phyloP scores from a whole-genome alignment of 2,329 filamentous ascomycete genomes.

The Aureobasidium sp. region DNA sequence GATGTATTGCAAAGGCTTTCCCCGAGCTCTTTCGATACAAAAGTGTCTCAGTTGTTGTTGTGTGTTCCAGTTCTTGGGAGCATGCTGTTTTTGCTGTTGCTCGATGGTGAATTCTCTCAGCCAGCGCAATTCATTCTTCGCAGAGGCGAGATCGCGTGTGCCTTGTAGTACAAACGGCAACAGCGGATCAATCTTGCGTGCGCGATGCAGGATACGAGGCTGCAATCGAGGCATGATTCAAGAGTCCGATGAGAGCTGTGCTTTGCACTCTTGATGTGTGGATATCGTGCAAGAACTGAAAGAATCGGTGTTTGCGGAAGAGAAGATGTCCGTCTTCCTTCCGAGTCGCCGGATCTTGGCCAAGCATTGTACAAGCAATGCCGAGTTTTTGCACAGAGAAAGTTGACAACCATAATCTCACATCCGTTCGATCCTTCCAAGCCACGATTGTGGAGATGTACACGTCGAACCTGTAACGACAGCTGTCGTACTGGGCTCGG shows the following conservation, averaged over 20 bases:
- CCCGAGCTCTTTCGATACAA: conserved; percentile 43
- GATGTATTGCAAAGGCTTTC: conserved; percentile 82
- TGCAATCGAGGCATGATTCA: conserved; percentile 10
- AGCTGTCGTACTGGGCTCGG: neutral
- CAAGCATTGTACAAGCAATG: conserved; percentile 7
- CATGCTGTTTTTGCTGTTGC: conserved; percentile 9
- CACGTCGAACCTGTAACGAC: neutral
- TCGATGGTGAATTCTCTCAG: conserved; percentile 49
- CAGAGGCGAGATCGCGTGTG: conserved; percentile 57
- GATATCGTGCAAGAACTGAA: neutral
- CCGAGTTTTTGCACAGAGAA: neutral
- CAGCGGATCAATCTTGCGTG: conserved; percentile 2
- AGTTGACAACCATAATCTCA: neutral
- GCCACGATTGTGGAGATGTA: neutral
- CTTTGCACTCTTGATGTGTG: neutral
- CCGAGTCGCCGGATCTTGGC: neutral
- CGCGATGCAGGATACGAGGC: neutral
- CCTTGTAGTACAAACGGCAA: conserved; percentile 47
- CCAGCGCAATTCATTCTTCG: conserved; percentile 66
- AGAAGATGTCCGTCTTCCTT: neutral
- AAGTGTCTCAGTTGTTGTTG: conserved; percentile 22
- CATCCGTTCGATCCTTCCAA: neutral
- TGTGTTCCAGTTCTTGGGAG: conserved; percentile 18
- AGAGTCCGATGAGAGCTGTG: neutral
- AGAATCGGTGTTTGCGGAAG: neutral